Conservation (phyloP, 176 grass and related monocot genomes). For the Juncus effusus region DNA sequence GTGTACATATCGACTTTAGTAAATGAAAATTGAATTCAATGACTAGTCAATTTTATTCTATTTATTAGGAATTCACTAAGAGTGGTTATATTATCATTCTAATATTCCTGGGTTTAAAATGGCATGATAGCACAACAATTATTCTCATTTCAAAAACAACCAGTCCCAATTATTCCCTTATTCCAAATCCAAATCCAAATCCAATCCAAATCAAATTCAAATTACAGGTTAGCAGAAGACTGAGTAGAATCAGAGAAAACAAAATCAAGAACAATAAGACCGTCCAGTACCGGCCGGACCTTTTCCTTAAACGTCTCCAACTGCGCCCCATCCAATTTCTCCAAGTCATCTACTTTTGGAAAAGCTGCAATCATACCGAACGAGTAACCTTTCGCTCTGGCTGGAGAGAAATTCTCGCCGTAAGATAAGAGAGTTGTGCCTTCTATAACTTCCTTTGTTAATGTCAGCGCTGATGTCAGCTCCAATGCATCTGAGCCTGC, state of each 20-base stretch:
- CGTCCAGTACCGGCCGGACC: conserved; percentile 59
- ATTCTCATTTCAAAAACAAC: too few species aligned
- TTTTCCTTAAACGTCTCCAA: conserved; percentile 57
- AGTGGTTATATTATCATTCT: too few species aligned
- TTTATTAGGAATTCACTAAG: too few species aligned
- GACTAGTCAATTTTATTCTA: too few species aligned
- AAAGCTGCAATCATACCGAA: conserved; percentile 74
- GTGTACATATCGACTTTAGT: too few species aligned
- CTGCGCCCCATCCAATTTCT: conserved; percentile 53
- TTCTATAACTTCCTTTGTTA: conserved; percentile 29
- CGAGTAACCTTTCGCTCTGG: conserved; percentile 74
- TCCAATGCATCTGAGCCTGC: conserved; percentile 23
- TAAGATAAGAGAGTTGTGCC: conserved; percentile 49
- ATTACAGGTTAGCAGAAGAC: conserved; percentile 47
- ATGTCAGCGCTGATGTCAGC: conserved; percentile 39
- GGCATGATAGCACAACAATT: too few species aligned
- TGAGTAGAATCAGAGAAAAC: conserved; percentile 29
- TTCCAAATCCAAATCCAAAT: background rate
- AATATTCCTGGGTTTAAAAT: too few species aligned
- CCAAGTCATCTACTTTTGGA: conserved; percentile 51
- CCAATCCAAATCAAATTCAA: background rate
- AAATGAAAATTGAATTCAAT: too few species aligned
- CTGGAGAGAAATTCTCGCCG: conserved; percentile 88
- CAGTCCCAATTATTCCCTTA: conserved; percentile 16
- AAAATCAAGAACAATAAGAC: conserved; percentile 71